Conservation (phyloP, 352 stramenopile genomes). For the Globisporangium camurandrum region DNA sequence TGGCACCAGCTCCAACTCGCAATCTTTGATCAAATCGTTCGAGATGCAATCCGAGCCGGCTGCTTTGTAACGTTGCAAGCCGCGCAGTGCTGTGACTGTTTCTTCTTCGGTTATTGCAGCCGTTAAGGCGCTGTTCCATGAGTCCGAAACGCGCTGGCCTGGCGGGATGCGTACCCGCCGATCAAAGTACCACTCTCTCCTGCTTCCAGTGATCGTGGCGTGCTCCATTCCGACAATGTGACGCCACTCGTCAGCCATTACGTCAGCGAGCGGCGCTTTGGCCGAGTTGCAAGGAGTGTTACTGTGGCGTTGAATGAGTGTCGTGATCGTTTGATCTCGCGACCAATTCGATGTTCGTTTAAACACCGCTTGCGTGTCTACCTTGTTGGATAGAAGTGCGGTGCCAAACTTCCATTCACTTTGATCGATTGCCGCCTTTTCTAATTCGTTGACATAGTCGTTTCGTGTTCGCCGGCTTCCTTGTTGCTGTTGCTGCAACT, state of each 20-base stretch:
- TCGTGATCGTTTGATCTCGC: neutral
- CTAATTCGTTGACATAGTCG: no score
- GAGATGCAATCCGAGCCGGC: neutral
- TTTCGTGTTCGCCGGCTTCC: no score
- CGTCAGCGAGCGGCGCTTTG: neutral
- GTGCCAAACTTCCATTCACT: neutral
- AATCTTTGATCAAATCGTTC: slow-evolving; percentile 7
- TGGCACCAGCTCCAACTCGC: neutral
- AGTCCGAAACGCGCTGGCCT: neutral
- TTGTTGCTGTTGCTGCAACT: no score
- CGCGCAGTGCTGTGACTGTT: neutral
- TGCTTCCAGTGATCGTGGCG: neutral
- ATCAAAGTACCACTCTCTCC: neutral
- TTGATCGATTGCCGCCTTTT: no score
- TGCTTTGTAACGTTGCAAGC: neutral
- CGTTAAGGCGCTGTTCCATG: neutral
- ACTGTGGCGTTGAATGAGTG: neutral
- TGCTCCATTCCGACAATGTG: neutral
- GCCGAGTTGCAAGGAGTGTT: no score
- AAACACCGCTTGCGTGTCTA: neutral
- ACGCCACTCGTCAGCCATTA: neutral
- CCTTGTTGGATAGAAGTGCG: neutral
- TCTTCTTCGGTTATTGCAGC: neutral
- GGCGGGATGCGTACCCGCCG: neutral
- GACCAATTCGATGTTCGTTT: neutral